A percentile compares a stretch with the other conserved stretches of the same genome.
phyloP scores from a whole-genome alignment of 1,284 basidiomycete species.

The Meripilus lineatus region DNA sequence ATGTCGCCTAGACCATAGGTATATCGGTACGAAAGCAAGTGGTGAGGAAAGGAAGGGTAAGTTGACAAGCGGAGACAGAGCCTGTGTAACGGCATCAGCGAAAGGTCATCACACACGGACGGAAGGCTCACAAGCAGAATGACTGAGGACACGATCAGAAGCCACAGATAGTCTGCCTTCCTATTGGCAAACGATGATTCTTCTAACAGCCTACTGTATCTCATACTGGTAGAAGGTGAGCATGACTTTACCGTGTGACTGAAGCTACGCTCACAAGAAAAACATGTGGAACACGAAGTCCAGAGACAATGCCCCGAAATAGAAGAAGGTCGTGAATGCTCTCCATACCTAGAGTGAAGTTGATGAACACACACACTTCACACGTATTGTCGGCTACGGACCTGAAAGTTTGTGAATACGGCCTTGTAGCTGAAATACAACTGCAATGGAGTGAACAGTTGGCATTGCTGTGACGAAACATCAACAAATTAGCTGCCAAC shows the following conservation, averaged over 20 bases:
- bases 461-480: constrained; percentile 73
- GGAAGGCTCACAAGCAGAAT: constrained; percentile 71
- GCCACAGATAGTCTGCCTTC: constrained; percentile 92
- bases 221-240: constrained; percentile 57
- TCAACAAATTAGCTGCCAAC: not conserved
- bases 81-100: constrained; percentile 40
- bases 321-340: constrained; percentile 88
- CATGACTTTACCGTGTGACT: not conserved
- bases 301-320: constrained; percentile 91
- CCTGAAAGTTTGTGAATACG: constrained; percentile 79
- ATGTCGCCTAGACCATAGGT: constrained; percentile 94
- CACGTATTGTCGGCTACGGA: no score
- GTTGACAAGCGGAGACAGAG: constrained; percentile 80
- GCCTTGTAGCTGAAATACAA: constrained; percentile 89
- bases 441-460: constrained; percentile 84
- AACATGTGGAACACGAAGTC: constrained; percentile 97
- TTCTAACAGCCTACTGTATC: constrained; percentile 94
- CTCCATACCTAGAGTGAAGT: constrained; percentile 80
- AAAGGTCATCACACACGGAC: not conserved
- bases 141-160: constrained; percentile 74
- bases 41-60: constrained; percentile 88
- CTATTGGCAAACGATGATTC: constrained; percentile 91
- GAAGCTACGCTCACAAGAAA: constrained; percentile 75
- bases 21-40: constrained; percentile 91
- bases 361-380: no score